A percentile compares a stretch with the other conserved stretches of the same genome.
Evolutionary conservation across 805 yeast species (phyloP).

Genomic region (Alloascoidea hylecoeti): DNA sequence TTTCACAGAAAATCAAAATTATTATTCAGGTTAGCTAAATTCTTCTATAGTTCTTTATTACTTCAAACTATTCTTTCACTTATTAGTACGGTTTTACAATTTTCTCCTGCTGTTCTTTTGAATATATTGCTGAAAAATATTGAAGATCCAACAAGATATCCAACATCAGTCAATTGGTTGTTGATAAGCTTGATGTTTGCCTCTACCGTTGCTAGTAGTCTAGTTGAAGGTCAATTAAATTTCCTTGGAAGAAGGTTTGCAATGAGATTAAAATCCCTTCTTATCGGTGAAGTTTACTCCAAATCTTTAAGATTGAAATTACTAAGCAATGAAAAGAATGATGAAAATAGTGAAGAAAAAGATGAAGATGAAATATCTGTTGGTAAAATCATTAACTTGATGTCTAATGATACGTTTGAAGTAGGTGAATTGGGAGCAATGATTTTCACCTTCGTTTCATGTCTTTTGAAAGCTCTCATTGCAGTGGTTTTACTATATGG

Average conservation of each 20-base stretch:
- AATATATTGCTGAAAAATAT: conserved; percentile 75
- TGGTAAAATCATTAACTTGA: conserved; percentile 88
- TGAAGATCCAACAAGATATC: conserved; percentile 48
- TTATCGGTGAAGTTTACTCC: conserved; percentile 84
- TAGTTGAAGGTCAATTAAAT: conserved; percentile 65
- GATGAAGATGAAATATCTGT: conserved; percentile 29
- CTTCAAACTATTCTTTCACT: conserved; percentile 57
- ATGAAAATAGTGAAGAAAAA: conserved; percentile 9
- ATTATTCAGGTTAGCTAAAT: conserved; percentile 43
- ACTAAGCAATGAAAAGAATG: conserved; percentile 15
- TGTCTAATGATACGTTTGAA: conserved; percentile 92
- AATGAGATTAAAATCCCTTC: conserved; percentile 75
- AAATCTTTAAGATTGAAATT: conserved; percentile 80
- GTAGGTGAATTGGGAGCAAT: conserved; percentile 91
- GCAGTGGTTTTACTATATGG: conserved; percentile 54
- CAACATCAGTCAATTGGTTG: conserved; percentile 75
- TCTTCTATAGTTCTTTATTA: conserved; percentile 55
- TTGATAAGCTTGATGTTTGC: conserved; percentile 64
- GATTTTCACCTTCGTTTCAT: conserved; percentile 67
- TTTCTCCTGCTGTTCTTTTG: conserved; percentile 69
- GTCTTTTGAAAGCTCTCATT: conserved; percentile 53
- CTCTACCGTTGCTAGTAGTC: conserved; percentile 42
- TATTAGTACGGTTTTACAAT: conserved; percentile 57
- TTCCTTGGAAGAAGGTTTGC: conserved; percentile 89
- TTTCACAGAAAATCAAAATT: conserved; percentile 32